Evolutionary conservation across 208 protist genomes (phyloP).

Genomic region (Trypanosoma brucei): DNA sequence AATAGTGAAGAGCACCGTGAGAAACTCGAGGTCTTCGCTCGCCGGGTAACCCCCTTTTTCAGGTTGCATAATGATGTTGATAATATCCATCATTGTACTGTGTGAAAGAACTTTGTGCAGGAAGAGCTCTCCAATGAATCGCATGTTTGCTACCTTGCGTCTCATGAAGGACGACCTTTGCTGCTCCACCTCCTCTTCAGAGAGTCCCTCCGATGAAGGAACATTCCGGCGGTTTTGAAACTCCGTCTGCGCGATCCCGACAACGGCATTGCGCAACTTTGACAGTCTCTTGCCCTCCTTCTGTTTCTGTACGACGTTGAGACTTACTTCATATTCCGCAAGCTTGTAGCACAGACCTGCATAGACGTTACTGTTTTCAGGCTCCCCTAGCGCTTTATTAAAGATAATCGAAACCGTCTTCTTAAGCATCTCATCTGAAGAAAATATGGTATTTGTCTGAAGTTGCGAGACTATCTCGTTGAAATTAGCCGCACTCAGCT

Average conservation of each 20-base stretch:
- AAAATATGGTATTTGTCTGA: slow-evolving; percentile 61
- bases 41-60: slow-evolving; percentile 41
- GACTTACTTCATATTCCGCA: slow-evolving; percentile 64
- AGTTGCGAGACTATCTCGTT: slow-evolving; percentile 57
- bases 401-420: slow-evolving; percentile 75
- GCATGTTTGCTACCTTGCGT: slow-evolving; percentile 84
- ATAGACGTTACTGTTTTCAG: slow-evolving; percentile 79
- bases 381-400: slow-evolving; percentile 81
- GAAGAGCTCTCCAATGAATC: slow-evolving; percentile 84
- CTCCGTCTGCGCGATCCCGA: slow-evolving; percentile 50
- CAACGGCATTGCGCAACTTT: slow-evolving; percentile 68
- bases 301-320: slow-evolving; percentile 10
- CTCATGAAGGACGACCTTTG: slow-evolving; percentile 62
- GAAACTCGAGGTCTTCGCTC: slow-evolving; percentile 75
- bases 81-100: slow-evolving; percentile 65
- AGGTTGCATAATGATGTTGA: slow-evolving; percentile 53
- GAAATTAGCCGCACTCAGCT: slow-evolving; percentile 72
- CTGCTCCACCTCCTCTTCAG: slow-evolving; percentile 64
- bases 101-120: slow-evolving; percentile 66
- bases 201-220: slow-evolving; percentile 26
- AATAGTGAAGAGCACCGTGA: slow-evolving; percentile 69
- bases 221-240: slow-evolving; percentile 43
- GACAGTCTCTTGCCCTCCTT: slow-evolving; percentile 38
- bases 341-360: slow-evolving; percentile 74
- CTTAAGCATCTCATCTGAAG: slow-evolving; percentile 43